Evolutionary conservation across 129 eudicot genomes (phyloP), one percentile per base, ranked within the genome.

Genomic region (sunflower (Helianthus annuus)): DNA sequence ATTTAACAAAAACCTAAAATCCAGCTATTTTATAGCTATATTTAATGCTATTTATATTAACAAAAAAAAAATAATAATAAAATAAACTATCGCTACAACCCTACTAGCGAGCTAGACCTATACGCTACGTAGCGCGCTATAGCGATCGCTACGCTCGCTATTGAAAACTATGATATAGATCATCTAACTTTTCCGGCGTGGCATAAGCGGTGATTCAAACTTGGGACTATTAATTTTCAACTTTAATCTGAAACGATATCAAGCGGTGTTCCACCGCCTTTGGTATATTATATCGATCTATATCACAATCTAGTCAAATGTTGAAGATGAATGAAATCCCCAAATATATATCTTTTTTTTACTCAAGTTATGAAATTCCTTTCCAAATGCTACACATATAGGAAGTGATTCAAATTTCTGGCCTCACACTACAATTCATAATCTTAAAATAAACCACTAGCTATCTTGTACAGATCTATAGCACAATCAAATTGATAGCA

Each of bases 391-490:
- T 65, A 19, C 14, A 39, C 0, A 34, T 72, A 24, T n/a, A 27
- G 3, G 2, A 27, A 27, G 32, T 27, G 32, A 27, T 27, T 27
- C 75, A 48, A 54, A 48, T 16, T 19, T 34, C 4, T 1, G 9
- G 36, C 22, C 22, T 19, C 45, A 19, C 69, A 12, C 68, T 58
- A 14, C n/a, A 22, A 36, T 48, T 57, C 7, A 66, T 29, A 54
- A 57, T 0, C 69, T 62, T 74, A 48, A 49, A 76, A 76, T 2
- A 0, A 76, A 32, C 68, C 69, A 76, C n/a, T 34, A 67, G 17
- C 60, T 48, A 67, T 76, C 69, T 51, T 12, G 11, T 36, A 76
- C 3, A 68, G 63, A 68, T 58, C 57, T 76, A 59, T 12, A 57
- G 29, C 69, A 49, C 44, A 68, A 48, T 14, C 63, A 59, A 68